Conservation (phyloP, 306 rosid genomes). For the Potentilla sterilis region DNA sequence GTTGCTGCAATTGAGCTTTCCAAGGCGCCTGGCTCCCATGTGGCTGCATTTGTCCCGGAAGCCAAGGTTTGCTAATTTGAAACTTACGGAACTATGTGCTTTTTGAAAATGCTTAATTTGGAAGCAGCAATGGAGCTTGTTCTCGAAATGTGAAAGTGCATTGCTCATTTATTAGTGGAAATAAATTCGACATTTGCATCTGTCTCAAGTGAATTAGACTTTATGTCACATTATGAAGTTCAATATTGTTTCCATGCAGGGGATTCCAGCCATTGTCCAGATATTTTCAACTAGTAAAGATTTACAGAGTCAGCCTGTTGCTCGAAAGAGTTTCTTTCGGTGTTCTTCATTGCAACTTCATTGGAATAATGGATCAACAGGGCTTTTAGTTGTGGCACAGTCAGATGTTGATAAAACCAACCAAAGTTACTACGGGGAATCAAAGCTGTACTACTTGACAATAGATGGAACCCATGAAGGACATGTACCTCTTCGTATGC, state of each 20-base stretch:
- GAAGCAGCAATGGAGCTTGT: background rate
- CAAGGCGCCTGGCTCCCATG: conserved; percentile 71
- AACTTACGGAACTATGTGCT: background rate
- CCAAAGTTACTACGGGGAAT: conserved; percentile 95
- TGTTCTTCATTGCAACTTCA: conserved; percentile 76
- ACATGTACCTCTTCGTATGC: conserved; percentile 89
- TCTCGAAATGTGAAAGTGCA: conserved; percentile 1
- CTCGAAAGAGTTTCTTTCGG: conserved; percentile 83
- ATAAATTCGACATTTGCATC: conserved; percentile 3
- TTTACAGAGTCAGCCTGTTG: conserved; percentile 62
- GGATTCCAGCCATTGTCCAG: conserved; percentile 88
- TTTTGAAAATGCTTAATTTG: too few relatives aligned
- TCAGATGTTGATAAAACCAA: conserved; percentile 96
- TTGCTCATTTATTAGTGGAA: background rate
- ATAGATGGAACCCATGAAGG: conserved; percentile 85
- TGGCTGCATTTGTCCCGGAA: conserved; percentile 90
- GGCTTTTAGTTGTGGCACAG: conserved; percentile 79
- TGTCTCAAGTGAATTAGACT: background rate
- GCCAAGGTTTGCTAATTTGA: conserved; percentile 52
- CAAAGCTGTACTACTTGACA: conserved; percentile 82
- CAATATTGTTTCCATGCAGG: conserved; percentile 46
- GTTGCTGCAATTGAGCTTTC: conserved; percentile 80
- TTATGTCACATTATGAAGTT: background rate
- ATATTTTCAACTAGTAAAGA: conserved; percentile 60
- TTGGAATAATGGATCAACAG: conserved; percentile 87